phyloP scores from a whole-genome alignment of 441 rosid species.

The Eruca vesicaria region DNA sequence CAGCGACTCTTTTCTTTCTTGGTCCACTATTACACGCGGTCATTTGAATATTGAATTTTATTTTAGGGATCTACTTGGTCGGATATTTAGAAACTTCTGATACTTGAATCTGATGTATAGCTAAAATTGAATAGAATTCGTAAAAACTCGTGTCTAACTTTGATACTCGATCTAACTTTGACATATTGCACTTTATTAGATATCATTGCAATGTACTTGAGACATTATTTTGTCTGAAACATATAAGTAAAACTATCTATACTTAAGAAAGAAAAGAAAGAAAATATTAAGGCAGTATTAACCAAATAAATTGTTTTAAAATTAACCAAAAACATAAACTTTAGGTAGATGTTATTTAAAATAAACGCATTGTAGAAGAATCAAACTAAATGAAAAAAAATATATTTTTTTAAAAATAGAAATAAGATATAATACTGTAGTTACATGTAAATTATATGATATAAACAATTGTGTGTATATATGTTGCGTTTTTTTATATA shows the following conservation, averaged over 20 bases:
- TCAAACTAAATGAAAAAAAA: not conserved
- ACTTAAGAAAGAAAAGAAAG: not conserved
- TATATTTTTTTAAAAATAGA: not conserved
- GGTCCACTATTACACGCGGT: slow-evolving; percentile 18
- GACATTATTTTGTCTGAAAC: not conserved
- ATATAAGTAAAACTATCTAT: not conserved
- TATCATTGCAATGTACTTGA: not conserved
- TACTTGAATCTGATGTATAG: not conserved
- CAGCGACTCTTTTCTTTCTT: not conserved
- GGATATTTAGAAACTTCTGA: not conserved
- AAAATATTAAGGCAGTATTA: not conserved
- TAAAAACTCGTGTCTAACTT: not conserved
- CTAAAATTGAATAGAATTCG: not conserved
- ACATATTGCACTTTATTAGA: not conserved
- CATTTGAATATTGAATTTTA: not conserved
- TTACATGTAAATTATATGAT: not conserved
- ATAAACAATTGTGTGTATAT: not conserved
- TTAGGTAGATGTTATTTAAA: not conserved
- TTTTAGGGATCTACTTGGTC: not conserved
- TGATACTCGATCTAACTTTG: not conserved
- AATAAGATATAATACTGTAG: not conserved
- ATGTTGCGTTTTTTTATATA: not conserved
- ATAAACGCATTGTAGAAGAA: not conserved
- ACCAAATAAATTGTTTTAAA: no score
- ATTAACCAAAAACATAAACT: not conserved